Conservation (phyloP, 257 asterid species). For the Fraxinus excelsior region DNA sequence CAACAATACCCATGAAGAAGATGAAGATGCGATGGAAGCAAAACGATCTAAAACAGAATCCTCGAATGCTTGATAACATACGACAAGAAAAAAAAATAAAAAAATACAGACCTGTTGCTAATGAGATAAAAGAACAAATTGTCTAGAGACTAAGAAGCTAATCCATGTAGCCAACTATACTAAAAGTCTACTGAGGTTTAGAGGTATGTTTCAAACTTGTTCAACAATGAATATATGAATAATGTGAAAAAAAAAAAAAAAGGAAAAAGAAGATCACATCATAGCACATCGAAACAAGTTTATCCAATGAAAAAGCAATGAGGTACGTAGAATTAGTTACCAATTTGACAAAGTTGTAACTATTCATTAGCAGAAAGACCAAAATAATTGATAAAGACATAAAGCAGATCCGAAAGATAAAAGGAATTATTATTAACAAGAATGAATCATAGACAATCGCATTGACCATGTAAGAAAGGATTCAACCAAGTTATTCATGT, state of each 20-base stretch:
- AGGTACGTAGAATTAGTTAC: background rate
- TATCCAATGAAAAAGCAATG: background rate
- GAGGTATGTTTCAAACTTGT: background rate
- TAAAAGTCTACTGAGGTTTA: background rate
- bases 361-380: background rate
- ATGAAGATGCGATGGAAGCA: no score
- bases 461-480: background rate
- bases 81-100: constrained; percentile 1
- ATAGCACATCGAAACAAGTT: background rate
- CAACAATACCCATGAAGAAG: no score
- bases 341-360: background rate
- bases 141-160: background rate
- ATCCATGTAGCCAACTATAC: background rate
- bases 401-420: background rate
- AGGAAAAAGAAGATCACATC: background rate
- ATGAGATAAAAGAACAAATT: background rate
- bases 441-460: background rate
- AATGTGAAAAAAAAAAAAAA: no score
- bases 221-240: no score
- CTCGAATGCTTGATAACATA: no score
- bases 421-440: background rate
- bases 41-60: no score
- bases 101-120: background rate
- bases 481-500: background rate
- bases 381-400: background rate